Evolutionary conservation across 2,329 filamentous ascomycete species (phyloP), one percentile per base, ranked within the genome.

Genomic region (Coleophoma cylindrospora): DNA sequence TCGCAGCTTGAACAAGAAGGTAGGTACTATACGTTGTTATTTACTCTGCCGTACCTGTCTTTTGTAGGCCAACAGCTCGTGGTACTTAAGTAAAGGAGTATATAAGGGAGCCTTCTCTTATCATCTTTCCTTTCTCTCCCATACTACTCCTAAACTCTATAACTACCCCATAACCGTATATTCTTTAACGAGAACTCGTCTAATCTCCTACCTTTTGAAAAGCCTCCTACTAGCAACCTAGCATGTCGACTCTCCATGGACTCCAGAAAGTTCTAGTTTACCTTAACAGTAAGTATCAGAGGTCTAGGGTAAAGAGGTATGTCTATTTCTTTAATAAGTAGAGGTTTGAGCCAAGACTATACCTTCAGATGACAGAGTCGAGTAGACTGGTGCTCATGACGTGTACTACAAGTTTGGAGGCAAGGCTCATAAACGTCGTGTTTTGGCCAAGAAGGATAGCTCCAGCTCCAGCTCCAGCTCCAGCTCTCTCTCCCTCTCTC

Each of bases 331-430:
- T 87, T 58, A 76, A 76, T 62, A 84, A 83, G 64, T 87, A 78
- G 64, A 73, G 77, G 51, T 82, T 87, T 62, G 67, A 75, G 21
- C 81, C 84, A 34, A 86, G 84, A 4, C 84, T 81, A 8, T 88
- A 81, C 67, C 74, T 73, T 54, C 71, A 79, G 53, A 65, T 72
- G 53, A 74, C 32, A 69, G 71, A 34, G 61, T 75, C 49, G 27
- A 45, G 19, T 49, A 58, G 36, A 40, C 52, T 41, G 54, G 51
- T 32, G 66, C 74, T 27, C 72, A 73, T 37, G 74, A 74, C 17
- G 70, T 75, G 41, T 69, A 73, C 45, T 69, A 70, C 50, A 69
- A 74, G 12, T 65, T 68, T 46, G 76, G 77, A 22, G 76, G 77
- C n/a, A 74, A 70, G 37, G 66, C 71, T 17, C 71, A 68, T 41